phyloP scores from a whole-genome alignment of 225 moss, liverwort and hornwort species.

The Pleurozium schreberi region DNA sequence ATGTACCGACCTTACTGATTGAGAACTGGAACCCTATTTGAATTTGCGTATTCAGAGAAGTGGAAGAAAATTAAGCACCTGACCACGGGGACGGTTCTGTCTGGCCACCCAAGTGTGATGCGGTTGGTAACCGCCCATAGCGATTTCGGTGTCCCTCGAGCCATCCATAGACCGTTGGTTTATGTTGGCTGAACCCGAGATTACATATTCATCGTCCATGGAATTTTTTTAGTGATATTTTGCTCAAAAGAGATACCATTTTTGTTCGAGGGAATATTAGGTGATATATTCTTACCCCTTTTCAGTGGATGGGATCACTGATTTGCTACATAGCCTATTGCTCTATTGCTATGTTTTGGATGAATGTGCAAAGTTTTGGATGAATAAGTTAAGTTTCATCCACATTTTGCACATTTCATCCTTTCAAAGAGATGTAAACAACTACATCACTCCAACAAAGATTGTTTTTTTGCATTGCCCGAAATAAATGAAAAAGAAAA shows the following conservation, averaged over 20 bases:
- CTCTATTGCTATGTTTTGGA: too few relatives aligned
- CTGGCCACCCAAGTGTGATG: conserved; percentile 51
- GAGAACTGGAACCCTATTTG: too few relatives aligned
- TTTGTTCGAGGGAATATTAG: neutral
- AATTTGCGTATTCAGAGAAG: neutral
- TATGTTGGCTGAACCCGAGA: conserved; percentile 88
- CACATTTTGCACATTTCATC: neutral
- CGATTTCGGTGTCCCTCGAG: conserved; percentile 88
- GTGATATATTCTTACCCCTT: too few relatives aligned
- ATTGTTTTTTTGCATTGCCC: rapidly evolving
- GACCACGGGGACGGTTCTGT: conserved; percentile 47
- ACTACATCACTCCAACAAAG: neutral
- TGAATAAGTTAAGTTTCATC: neutral
- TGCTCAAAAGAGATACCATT: neutral
- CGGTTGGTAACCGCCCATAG: conserved; percentile 86
- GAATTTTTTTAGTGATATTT: neutral
- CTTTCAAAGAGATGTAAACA: neutral
- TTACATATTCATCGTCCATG: conserved; percentile 82
- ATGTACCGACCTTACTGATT: neutral
- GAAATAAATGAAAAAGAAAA: neutral
- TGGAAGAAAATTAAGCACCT: conserved; percentile 30
- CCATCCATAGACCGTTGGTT: conserved; percentile 97
- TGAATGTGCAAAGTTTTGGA: too few relatives aligned
- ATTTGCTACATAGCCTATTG: too few relatives aligned
- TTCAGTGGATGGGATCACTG: too few relatives aligned